Percentiles rank a stretch among this genome's conserved stretches.
phyloP scores from a whole-genome alignment of 371 early-diverging fungal genomes.

The Mucor indicus region DNA sequence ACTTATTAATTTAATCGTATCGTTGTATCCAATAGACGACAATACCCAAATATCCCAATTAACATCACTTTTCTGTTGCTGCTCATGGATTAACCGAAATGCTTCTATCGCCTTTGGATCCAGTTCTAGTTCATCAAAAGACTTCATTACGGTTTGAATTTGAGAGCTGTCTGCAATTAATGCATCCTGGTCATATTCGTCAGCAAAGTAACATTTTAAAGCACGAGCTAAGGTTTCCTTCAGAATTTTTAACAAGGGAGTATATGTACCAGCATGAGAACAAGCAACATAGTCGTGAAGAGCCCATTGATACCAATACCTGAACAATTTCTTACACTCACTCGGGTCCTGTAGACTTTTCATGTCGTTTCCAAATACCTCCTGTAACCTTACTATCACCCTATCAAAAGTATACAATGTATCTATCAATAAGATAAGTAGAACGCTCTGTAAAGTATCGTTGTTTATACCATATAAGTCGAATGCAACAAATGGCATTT shows the following conservation, averaged over 20 bases:
- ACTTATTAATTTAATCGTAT: constrained; percentile 11
- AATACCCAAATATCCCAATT: constrained; percentile 41
- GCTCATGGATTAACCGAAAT: neutral
- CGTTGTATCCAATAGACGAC: constrained; percentile 13
- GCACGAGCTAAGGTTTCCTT: constrained; percentile 19
- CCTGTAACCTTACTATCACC: constrained; percentile 19
- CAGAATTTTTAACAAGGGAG: constrained; percentile 19
- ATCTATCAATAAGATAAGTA: constrained; percentile 9
- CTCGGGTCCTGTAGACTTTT: too few relatives aligned
- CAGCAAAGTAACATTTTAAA: constrained; percentile 3
- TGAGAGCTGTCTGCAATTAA: constrained; percentile 1
- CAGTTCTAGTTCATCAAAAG: constrained; percentile 19
- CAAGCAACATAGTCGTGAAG: constrained; percentile 32
- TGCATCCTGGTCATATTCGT: constrained; percentile 3
- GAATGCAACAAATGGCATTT: constrained; percentile 43
- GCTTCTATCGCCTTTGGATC: neutral
- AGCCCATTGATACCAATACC: constrained; percentile 24
- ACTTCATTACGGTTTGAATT: constrained; percentile 8
- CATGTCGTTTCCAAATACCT: neutral
- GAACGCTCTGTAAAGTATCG: neutral
- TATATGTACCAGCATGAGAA: constrained; percentile 35
- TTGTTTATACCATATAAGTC: constrained; percentile 30
- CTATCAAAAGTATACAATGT: constrained; percentile 28
- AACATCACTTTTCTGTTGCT: neutral
- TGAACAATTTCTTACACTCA: constrained; percentile 17